Evolutionary conservation across 2,329 filamentous ascomycete genomes (phyloP), one percentile per base, ranked within the genome.

Genomic region (Anthostomella pinea): DNA sequence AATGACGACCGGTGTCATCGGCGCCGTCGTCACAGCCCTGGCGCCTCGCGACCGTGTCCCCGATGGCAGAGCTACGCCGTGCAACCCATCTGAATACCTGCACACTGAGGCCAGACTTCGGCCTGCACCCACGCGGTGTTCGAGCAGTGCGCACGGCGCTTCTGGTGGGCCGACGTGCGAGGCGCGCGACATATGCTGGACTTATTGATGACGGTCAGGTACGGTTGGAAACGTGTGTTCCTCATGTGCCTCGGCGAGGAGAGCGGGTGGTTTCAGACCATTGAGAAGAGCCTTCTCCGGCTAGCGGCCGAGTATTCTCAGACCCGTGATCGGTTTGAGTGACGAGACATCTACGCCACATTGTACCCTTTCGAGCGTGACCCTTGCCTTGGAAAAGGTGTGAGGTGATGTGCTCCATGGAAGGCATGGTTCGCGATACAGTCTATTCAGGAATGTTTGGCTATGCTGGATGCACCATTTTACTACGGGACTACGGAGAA

Each of bases 121-220:
- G 60, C 0, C 40, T 63, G 11, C 62, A 63, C 48, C 41, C 56
- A 3, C 51, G 33, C 5, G 41, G 35, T 41, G 3, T 53, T 58
- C 6, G 27, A 18, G 13, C 35, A 39, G 35, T 53, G 51, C 33
- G 44, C 52, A 27, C 38, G 52, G 31, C 46, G 51, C 8, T 58
- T 56, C 40, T 31, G 37, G 25, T 58, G 48, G 48, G 43, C 33
- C 8, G 48, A 49, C 41, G 55, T 56, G 54, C 37, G 53, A 13
- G 53, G 44, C 7, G 31, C 42, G 16, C 48, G 53, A 41, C 53
- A 56, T 35, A 52, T 56, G 18, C 33, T 55, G 21, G 53, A 56
- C 30, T 35, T 56, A 30, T 30, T 55, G 21, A 35, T 43, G 16
- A 49, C 38, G 8, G 51, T 56, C 8, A 50, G 41, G 48, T 30